Percentiles rank a stretch among this genome's conserved stretches.
Conservation (phyloP, 768 basidiomycete genomes). For the Boletus subcaerulescens region DNA sequence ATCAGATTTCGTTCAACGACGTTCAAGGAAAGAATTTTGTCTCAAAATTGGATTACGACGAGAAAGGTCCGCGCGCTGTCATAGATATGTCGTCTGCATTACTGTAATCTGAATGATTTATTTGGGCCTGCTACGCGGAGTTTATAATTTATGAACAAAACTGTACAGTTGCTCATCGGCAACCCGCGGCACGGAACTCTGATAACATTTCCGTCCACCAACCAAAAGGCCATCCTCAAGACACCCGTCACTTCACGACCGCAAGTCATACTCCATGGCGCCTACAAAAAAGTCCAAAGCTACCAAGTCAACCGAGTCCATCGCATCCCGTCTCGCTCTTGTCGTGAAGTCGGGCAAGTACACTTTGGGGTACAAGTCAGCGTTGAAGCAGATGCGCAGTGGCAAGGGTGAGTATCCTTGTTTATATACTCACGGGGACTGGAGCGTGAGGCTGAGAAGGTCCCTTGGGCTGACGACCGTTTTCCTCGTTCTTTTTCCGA, state of each 20-base stretch:
- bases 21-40: constrained; percentile 64
- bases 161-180: constrained; percentile 30
- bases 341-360: constrained; percentile 99
- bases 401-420: constrained; percentile 82
- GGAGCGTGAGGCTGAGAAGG: constrained; percentile 99
- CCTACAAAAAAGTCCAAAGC: constrained; percentile 95
- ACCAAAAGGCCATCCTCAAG: constrained; percentile 13
- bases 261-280: constrained; percentile 61
- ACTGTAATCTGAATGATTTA: no score
- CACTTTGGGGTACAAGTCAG: constrained; percentile 95
- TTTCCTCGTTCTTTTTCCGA: constrained; percentile 23
- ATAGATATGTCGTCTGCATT: constrained; percentile 77
- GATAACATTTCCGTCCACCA: background rate
- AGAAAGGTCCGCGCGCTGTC: constrained; percentile 68
- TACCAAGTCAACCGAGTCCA: constrained; percentile 89
- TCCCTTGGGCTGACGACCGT: constrained; percentile 73
- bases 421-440: constrained; percentile 73
- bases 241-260: constrained; percentile 14
- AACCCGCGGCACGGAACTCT: constrained; percentile 15
- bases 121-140: no score
- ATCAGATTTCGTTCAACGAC: constrained; percentile 74
- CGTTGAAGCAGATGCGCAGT: constrained; percentile 95
- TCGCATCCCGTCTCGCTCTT: constrained; percentile 87
- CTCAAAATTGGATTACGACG: constrained; percentile 74
- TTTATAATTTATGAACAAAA: no score